Evolutionary conservation across 495 filamentous ascomycete species (phyloP).

Genomic region (Xylaria longipes): DNA sequence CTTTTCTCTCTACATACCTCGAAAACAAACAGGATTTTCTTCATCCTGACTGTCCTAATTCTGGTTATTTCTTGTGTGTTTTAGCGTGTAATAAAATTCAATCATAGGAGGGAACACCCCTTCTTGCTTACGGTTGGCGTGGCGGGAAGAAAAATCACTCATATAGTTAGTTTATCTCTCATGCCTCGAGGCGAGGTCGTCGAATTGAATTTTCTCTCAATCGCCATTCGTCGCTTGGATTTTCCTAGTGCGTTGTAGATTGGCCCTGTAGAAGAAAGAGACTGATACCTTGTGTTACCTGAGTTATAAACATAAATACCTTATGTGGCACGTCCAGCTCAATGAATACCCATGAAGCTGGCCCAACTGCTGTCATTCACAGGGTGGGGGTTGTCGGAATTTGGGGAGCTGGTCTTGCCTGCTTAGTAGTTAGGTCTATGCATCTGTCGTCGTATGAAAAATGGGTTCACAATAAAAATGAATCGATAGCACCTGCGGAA

Average conservation of each 20-base stretch:
- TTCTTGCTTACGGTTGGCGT: not conserved
- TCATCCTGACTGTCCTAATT: not conserved
- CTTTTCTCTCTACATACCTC: not conserved
- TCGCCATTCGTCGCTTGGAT: not conserved
- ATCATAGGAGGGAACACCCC: not conserved
- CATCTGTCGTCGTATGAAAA: too few relatives aligned
- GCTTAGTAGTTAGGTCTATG: too few relatives aligned
- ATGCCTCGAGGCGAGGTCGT: not conserved
- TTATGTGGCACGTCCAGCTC: too few relatives aligned
- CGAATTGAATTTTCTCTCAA: not conserved
- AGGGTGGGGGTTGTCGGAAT: too few relatives aligned
- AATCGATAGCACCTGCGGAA: not conserved
- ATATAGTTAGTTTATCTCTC: not conserved
- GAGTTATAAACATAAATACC: too few relatives aligned
- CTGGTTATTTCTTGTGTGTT: not conserved
- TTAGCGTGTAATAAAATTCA: constrained; percentile 10
- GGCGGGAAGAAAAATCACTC: not conserved
- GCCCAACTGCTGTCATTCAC: too few relatives aligned
- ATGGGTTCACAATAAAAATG: not conserved
- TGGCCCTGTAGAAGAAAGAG: not conserved
- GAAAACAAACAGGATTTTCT: not conserved
- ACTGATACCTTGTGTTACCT: too few relatives aligned
- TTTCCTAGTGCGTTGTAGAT: not conserved
- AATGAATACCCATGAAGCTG: too few relatives aligned
- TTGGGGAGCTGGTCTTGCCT: too few relatives aligned